These are phyloP conservation scores for Trametes coccinea DNA, from an alignment of 768 basidiomycete genomes.

Conservation along the genomic window DNA sequence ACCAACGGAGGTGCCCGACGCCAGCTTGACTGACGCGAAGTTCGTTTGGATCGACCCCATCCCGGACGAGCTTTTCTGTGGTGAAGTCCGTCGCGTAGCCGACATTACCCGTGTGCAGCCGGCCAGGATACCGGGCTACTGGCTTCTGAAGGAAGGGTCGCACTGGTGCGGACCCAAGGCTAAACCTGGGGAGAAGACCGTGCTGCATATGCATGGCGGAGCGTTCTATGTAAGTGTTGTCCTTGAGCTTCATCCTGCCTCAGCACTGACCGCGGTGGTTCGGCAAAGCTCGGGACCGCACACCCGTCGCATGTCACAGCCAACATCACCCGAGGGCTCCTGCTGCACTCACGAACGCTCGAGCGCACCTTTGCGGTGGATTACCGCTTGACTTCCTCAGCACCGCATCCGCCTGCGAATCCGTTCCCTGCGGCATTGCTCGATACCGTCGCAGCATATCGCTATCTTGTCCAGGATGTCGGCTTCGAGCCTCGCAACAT, in stretches of 20 bases:
- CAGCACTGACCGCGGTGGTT: background rate
- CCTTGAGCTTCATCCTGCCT: background rate
- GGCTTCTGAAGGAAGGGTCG: constrained; percentile 22
- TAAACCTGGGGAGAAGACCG: constrained; percentile 52
- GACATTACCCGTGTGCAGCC: constrained; percentile 13
- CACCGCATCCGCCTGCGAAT: constrained; percentile 41
- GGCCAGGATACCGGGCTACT: constrained; percentile 27
- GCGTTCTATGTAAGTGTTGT: constrained; percentile 38
- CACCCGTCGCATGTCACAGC: constrained; percentile 54
- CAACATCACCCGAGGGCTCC: constrained; percentile 45
- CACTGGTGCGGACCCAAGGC: constrained; percentile 38
- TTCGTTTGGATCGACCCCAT: constrained; percentile 16
- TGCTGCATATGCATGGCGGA: constrained; percentile 68
- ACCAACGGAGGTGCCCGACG: background rate
- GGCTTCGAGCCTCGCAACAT: constrained; percentile 62
- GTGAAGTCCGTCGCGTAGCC: constrained; percentile 24
- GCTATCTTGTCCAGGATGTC: constrained; percentile 60
- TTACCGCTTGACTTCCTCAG: constrained; percentile 62
- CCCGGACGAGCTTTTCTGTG: constrained; percentile 22
- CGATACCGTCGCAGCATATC: constrained; percentile 73
- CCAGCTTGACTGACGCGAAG: constrained; percentile 9
- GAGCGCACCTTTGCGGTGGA: constrained; percentile 61
- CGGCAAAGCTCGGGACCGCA: constrained; percentile 43
- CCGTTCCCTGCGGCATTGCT: constrained; percentile 78
- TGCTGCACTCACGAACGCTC: constrained; percentile 46